phyloP scores from a whole-genome alignment of 1,284 basidiomycete species.

The Pseudozyma thailandica region DNA sequence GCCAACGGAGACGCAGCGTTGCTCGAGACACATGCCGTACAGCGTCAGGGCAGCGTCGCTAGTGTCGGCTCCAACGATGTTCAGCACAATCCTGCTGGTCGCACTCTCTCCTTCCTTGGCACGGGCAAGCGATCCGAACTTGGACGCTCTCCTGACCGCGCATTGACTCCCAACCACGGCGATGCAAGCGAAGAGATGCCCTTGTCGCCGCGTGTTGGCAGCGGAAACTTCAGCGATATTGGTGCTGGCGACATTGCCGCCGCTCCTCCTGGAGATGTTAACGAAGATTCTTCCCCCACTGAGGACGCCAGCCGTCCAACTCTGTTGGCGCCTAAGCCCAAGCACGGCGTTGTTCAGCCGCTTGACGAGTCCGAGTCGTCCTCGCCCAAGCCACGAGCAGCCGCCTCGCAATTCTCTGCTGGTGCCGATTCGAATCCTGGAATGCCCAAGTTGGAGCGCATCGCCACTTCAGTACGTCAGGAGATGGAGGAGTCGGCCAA shows the following conservation, averaged over 20 bases:
- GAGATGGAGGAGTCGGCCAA: constrained; percentile 59
- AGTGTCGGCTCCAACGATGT: constrained; percentile 46
- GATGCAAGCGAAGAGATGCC: constrained; percentile 27
- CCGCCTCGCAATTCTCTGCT: no score
- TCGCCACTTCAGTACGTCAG: constrained; percentile 47
- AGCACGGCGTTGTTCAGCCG: constrained; percentile 33
- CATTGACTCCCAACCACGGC: constrained; percentile 46
- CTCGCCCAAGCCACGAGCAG: constrained; percentile 21
- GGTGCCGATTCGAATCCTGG: constrained; percentile 37
- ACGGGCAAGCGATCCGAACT: constrained; percentile 31
- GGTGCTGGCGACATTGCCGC: constrained; percentile 36
- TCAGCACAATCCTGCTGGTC: constrained; percentile 48
- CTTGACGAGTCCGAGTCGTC: constrained; percentile 27
- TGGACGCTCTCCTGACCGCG: constrained; percentile 40
- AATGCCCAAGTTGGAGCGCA: constrained; percentile 51
- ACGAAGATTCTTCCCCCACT: constrained; percentile 1
- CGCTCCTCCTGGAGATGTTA: constrained; percentile 36
- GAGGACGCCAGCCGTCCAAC: constrained; percentile 3
- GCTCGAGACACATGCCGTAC: constrained; percentile 16
- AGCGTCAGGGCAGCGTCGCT: constrained; percentile 28
- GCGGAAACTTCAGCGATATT: constrained; percentile 26
- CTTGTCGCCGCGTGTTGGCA: constrained; percentile 32
- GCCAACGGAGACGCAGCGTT: constrained; percentile 4
- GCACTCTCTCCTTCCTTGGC: constrained; percentile 50
- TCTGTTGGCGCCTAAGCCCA: constrained; percentile 37